Base-by-base conservation (phyloP, 805 yeast species). In the Candida xyloterini region DNA sequence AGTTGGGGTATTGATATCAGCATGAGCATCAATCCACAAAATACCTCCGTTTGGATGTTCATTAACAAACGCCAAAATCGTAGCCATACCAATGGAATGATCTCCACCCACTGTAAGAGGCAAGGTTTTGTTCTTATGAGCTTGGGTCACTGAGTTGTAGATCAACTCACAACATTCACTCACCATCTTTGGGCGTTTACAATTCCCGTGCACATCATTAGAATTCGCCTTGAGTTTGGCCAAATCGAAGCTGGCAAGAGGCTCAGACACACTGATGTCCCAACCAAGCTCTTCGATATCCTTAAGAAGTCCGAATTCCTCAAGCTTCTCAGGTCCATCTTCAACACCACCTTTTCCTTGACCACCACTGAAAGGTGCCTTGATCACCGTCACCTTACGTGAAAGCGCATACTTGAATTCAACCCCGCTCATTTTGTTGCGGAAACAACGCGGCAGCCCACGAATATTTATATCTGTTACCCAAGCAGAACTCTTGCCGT, bases 1-100 rank as follows among this genome's bases (percentile, higher is more conserved):
- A 25, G 71, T 70, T 9, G 96, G 86, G 1, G 97, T 84, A 70
- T 93, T 93, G 60, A 93, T 83, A 62, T 91, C 99, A 14, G 98
- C 96, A 62, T 91, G 99, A 0, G 99, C 99, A 65, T 91, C 99
- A 53, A 91, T 83, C 99, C 99, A 91, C 47, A 91, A 60, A 27
- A 91, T 71, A 55, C 95, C 89, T 20, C 95, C 88, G 52, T 90
- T 88, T 14, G 96, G 96, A 60, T 83, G 71, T 48, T 77, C 74
- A 13, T 76, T 78, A 47, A 88, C 71, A 23, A 90, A 85, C 2
- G 95, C 98, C 22, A 87, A 73, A 25, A 91, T 83, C 8, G 97
- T 89, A 35, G 95, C 95, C 55, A 91, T 88, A 36, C 95, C 98
- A 50, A 91, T 84, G 7, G 96, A 88, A 62, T 91, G 99, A 65